Evolutionary conservation across 495 filamentous ascomycete species (phyloP).

Genomic region (Aspergillus cavernicola): DNA sequence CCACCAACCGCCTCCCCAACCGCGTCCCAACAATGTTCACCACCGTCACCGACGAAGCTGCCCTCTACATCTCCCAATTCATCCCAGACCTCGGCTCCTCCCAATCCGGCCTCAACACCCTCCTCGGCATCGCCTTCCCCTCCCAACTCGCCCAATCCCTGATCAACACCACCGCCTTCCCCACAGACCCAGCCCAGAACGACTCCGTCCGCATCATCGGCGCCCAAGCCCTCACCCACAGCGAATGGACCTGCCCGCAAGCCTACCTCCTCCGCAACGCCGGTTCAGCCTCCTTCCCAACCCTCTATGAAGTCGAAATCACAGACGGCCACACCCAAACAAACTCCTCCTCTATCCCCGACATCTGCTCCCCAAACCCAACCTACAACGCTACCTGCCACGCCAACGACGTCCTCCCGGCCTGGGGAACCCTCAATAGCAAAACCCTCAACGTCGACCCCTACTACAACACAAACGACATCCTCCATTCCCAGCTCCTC

Average conservation of each 20-base stretch:
- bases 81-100: constrained; percentile 18
- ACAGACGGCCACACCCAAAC: constrained; percentile 25
- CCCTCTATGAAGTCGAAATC: constrained; percentile 24
- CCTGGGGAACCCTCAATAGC: constrained; percentile 30
- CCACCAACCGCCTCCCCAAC: constrained; percentile 15
- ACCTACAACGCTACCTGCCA: constrained; percentile 30
- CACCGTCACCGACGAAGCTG: constrained; percentile 26
- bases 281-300: constrained; percentile 14
- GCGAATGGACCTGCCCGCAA: constrained; percentile 28
- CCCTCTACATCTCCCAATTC: constrained; percentile 14
- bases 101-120: constrained; percentile 7
- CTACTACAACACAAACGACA: constrained; percentile 21
- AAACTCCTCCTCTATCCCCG: constrained; percentile 12
- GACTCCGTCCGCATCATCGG: constrained; percentile 20
- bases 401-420: constrained; percentile 25
- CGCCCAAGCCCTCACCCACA: constrained; percentile 20
- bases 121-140: constrained; percentile 18
- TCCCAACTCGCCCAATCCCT: constrained; percentile 15
- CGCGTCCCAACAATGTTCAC: constrained; percentile 31
- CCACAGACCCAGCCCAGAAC: constrained; percentile 13
- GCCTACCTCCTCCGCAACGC: constrained; percentile 22
- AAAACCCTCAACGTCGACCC: constrained; percentile 26
- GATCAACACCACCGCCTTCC: constrained; percentile 16
- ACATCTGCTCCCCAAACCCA: constrained; percentile 27
- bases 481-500: constrained; percentile 25